Evolutionary conservation across 768 basidiomycete species (phyloP).

Genomic region (Amanita molliuscula): DNA sequence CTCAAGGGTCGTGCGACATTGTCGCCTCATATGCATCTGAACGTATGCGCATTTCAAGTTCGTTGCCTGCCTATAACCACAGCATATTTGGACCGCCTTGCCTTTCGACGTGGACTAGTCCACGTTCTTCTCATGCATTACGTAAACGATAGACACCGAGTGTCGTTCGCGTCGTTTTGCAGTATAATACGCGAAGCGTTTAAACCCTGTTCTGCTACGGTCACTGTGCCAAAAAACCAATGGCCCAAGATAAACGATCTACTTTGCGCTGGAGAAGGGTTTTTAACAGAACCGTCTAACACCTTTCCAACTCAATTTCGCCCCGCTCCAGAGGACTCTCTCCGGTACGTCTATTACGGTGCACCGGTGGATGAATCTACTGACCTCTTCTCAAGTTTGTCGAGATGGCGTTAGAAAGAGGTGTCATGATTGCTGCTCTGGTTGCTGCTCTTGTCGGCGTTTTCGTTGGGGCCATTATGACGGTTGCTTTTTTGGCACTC

Average conservation of each 20-base stretch:
- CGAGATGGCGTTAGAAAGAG: not conserved
- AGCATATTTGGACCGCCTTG: too few relatives aligned
- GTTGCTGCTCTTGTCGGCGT: not conserved
- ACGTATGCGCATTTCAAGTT: too few relatives aligned
- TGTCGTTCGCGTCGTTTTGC: not conserved
- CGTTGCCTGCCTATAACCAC: too few relatives aligned
- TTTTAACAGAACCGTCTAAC: slow-evolving; percentile 1
- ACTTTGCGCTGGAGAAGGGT: not conserved
- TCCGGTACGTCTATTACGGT: not conserved
- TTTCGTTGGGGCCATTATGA: not conserved
- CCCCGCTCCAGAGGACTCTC: not conserved
- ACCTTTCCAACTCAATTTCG: not conserved
- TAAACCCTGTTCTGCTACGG: slow-evolving; percentile 1
- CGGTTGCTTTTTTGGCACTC: not conserved
- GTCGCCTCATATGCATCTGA: too few relatives aligned
- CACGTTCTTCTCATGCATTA: not conserved
- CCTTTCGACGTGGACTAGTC: too few relatives aligned
- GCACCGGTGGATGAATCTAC: not conserved
- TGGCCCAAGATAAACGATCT: not conserved
- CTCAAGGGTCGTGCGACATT: too few relatives aligned
- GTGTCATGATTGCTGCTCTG: not conserved
- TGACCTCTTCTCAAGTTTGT: not conserved
- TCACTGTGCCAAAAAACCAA: slow-evolving; percentile 1
- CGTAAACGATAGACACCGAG: not conserved
- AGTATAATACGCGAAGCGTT: not conserved